Evolutionary conservation across 2,329 filamentous ascomycete genomes (phyloP).

Genomic region (Trichoderma aggressivum): DNA sequence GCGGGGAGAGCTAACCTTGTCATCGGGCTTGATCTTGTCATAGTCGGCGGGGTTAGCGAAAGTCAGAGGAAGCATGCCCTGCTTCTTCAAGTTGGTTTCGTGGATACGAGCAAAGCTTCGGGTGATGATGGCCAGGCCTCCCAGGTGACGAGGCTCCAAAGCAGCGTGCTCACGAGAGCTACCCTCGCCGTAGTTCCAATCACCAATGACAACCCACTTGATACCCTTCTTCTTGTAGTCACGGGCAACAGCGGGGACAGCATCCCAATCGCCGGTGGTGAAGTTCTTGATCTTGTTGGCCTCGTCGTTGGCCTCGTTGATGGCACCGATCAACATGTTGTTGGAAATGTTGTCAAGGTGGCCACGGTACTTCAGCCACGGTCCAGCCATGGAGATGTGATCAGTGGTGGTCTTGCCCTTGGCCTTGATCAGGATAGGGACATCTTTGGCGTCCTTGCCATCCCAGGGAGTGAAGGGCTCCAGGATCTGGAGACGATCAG

Average conservation of each 20-base stretch:
- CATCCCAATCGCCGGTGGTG: constrained; percentile 77
- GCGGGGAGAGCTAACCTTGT: constrained; percentile 55
- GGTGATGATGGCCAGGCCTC: constrained; percentile 94
- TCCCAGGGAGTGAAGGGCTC: constrained; percentile 84
- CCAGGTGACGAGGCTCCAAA: constrained; percentile 94
- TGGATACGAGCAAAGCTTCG: constrained; percentile 98
- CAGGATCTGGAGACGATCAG: constrained; percentile 92
- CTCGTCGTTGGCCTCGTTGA: constrained; percentile 93
- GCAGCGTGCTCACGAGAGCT: constrained; percentile 97
- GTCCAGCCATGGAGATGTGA: constrained; percentile 95
- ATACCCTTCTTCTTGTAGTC: constrained; percentile 98
- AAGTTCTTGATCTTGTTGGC: constrained; percentile 97
- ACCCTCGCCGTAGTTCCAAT: constrained; percentile 99
- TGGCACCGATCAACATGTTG: constrained; percentile 98
- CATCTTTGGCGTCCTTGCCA: constrained; percentile 78
- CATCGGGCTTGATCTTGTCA: constrained; percentile 90
- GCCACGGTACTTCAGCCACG: constrained; percentile 98
- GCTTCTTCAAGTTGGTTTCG: constrained; percentile 99
- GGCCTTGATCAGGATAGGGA: constrained; percentile 94
- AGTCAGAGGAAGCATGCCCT: constrained; percentile 98
- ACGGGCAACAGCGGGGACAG: constrained; percentile 89
- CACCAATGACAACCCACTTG: constrained; percentile 95
- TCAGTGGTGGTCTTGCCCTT: constrained; percentile 96
- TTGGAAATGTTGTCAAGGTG: constrained; percentile 99
- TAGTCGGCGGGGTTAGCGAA: constrained; percentile 95